Percentiles rank a stretch among this genome's conserved stretches.
phyloP scores from a whole-genome alignment of 495 filamentous ascomycete genomes.

The Aspergillus sclerotioniger region DNA sequence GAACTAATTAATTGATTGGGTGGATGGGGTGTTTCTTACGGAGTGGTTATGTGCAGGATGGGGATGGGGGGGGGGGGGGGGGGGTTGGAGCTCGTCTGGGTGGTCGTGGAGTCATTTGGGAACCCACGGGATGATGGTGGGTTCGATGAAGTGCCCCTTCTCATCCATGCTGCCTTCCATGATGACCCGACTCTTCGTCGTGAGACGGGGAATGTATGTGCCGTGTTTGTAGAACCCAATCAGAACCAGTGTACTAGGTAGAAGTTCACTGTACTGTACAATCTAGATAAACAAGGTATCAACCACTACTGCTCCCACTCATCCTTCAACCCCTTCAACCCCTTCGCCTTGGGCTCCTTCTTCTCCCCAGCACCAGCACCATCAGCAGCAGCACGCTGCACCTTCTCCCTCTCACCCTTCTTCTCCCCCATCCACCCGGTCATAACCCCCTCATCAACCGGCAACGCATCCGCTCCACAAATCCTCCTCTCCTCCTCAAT shows the following conservation, averaged over 20 bases:
- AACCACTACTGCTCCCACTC: conserved; percentile 35
- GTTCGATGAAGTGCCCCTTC: no score
- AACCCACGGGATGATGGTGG: no score
- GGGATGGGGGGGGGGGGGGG: no score
- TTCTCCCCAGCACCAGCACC: no score
- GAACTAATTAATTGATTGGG: not conserved
- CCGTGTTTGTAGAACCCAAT: no score
- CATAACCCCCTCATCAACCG: conserved; percentile 41
- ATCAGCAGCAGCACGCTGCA: not conserved
- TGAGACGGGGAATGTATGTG: no score
- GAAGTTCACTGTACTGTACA: not conserved
- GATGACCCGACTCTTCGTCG: no score
- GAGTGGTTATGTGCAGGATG: no score
- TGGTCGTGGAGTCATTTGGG: no score
- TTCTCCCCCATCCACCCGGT: conserved; percentile 27
- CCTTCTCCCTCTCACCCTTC: not conserved
- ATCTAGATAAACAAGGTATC: conserved; percentile 3
- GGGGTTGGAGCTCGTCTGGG: no score
- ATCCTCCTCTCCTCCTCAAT: conserved; percentile 41
- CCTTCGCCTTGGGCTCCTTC: conserved; percentile 28
- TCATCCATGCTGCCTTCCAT: no score
- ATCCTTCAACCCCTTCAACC: conserved; percentile 35
- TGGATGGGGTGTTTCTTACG: conserved; percentile 15
- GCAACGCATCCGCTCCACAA: conserved; percentile 42
- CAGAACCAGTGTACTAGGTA: not conserved